Conservation (phyloP, 192 early-diverging fungal species). For the Coemansia biformis region DNA sequence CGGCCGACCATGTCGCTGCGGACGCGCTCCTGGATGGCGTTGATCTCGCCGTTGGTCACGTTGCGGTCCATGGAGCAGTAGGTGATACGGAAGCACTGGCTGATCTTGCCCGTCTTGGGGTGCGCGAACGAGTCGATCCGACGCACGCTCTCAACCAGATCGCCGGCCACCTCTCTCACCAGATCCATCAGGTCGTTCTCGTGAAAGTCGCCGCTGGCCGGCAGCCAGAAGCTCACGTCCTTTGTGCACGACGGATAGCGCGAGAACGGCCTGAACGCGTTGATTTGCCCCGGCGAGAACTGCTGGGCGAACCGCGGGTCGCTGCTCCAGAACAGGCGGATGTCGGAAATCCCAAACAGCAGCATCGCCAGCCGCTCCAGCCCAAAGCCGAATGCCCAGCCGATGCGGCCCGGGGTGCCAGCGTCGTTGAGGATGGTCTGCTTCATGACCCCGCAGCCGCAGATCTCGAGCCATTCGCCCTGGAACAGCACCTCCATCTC, state of each 20-base stretch:
- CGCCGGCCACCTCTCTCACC: slow-evolving; percentile 86
- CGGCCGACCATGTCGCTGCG: slow-evolving; percentile 57
- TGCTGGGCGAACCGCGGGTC: slow-evolving; percentile 83
- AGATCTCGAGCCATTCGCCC: slow-evolving; percentile 91
- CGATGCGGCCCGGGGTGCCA: slow-evolving; percentile 68
- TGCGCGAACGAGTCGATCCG: slow-evolving; percentile 87
- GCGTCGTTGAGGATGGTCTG: slow-evolving; percentile 74
- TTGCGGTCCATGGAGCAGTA: slow-evolving; percentile 97
- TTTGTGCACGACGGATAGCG: slow-evolving; percentile 90
- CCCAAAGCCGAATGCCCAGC: slow-evolving; percentile 98
- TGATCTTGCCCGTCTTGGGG: slow-evolving; percentile 75
- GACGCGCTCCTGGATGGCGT: slow-evolving; percentile 80
- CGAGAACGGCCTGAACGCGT: slow-evolving; percentile 79
- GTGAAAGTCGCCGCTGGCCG: slow-evolving; percentile 57
- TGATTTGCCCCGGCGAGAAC: slow-evolving; percentile 65
- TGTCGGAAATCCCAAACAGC: slow-evolving; percentile 91
- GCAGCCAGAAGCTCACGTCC: slow-evolving; percentile 91
- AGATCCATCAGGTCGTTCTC: slow-evolving; percentile 94
- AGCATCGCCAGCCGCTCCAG: slow-evolving; percentile 95
- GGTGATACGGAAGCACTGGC: slow-evolving; percentile 88
- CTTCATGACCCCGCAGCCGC: slow-evolving; percentile 88
- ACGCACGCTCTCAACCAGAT: slow-evolving; percentile 83
- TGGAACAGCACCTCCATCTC: slow-evolving; percentile 94
- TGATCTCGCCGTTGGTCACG: slow-evolving; percentile 91
- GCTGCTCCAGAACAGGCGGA: slow-evolving; percentile 90